Percentiles rank a stretch among this genome's conserved stretches.
phyloP scores from a whole-genome alignment of 176 grass and related monocot species.

The Oryza punctata region DNA sequence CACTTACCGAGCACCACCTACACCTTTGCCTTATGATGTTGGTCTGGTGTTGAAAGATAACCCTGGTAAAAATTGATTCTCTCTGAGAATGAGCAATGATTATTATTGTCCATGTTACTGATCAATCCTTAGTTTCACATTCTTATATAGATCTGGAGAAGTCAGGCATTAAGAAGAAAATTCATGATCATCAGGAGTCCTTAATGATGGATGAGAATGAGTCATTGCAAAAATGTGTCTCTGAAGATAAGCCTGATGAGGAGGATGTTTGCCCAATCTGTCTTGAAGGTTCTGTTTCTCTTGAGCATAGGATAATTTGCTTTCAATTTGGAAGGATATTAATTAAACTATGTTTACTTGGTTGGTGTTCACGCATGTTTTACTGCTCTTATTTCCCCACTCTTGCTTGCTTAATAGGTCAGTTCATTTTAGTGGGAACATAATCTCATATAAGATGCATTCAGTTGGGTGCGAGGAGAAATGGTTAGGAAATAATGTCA shows the following conservation, averaged over 20 bases:
- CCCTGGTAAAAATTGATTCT: constrained; percentile 27
- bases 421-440: not conserved
- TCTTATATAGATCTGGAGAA: constrained; percentile 52
- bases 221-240: constrained; percentile 25
- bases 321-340: not conserved
- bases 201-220: constrained; percentile 47
- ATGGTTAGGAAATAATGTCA: not conserved
- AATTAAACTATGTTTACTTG: constrained; percentile 3
- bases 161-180: constrained; percentile 58
- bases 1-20: constrained; percentile 63
- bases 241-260: constrained; percentile 45
- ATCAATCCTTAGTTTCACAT: constrained; percentile 22
- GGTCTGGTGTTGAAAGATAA: constrained; percentile 38
- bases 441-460: not conserved
- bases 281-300: constrained; percentile 67
- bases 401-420: not conserved
- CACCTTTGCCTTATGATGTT: constrained; percentile 71
- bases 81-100: not conserved
- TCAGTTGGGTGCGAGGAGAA: constrained; percentile 11
- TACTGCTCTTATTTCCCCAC: not conserved
- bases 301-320: not conserved
- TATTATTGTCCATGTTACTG: not conserved
- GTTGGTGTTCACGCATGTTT: not conserved
- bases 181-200: constrained; percentile 44
- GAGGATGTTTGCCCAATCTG: constrained; percentile 90